Percentiles rank a stretch among this genome's conserved stretches.
phyloP scores from a whole-genome alignment of 495 filamentous ascomycete species.

The Penicillium paradoxum region DNA sequence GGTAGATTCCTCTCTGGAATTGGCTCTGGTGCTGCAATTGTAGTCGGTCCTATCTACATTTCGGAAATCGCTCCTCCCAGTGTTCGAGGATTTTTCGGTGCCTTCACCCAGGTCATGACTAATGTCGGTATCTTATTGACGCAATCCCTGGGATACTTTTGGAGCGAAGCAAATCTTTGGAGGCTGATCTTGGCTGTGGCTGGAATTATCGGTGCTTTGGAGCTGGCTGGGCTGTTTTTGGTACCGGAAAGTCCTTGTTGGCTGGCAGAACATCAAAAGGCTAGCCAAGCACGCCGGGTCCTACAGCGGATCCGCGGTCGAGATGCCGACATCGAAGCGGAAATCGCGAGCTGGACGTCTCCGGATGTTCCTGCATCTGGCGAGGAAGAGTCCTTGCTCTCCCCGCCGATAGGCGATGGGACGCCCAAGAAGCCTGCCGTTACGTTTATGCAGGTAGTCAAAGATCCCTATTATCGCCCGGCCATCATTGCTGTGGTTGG shows the following conservation, averaged over 20 bases:
- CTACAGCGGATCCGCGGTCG: slow-evolving; percentile 71
- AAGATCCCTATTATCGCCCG: slow-evolving; percentile 61
- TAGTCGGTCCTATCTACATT: slow-evolving; percentile 95
- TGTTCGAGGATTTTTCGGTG: slow-evolving; percentile 80
- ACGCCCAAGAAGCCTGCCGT: slow-evolving; percentile 41
- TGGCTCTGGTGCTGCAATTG: slow-evolving; percentile 79
- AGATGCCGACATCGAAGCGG: slow-evolving; percentile 64
- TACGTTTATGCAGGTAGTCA: slow-evolving; percentile 62
- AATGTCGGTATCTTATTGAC: slow-evolving; percentile 87
- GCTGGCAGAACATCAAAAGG: slow-evolving; percentile 65
- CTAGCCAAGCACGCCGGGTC: slow-evolving; percentile 54
- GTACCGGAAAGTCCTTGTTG: slow-evolving; percentile 84
- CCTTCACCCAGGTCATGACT: slow-evolving; percentile 88
- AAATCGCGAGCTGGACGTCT: slow-evolving; percentile 60
- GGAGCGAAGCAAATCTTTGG: slow-evolving; percentile 75
- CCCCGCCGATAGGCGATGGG: slow-evolving; percentile 21
- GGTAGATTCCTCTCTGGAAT: slow-evolving; percentile 78
- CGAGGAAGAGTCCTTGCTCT: slow-evolving; percentile 47
- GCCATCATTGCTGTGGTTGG: slow-evolving; percentile 81
- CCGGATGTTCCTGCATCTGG: slow-evolving; percentile 37
- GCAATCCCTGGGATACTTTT: slow-evolving; percentile 79
- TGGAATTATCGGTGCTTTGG: slow-evolving; percentile 58
- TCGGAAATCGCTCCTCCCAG: slow-evolving; percentile 80
- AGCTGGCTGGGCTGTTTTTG: slow-evolving; percentile 61
- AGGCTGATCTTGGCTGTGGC: slow-evolving; percentile 74